A percentile compares a stretch with the other conserved stretches of the same genome.
Conservation (phyloP, 169 alveolate genomes). For the Plasmodium gallinaceum region DNA sequence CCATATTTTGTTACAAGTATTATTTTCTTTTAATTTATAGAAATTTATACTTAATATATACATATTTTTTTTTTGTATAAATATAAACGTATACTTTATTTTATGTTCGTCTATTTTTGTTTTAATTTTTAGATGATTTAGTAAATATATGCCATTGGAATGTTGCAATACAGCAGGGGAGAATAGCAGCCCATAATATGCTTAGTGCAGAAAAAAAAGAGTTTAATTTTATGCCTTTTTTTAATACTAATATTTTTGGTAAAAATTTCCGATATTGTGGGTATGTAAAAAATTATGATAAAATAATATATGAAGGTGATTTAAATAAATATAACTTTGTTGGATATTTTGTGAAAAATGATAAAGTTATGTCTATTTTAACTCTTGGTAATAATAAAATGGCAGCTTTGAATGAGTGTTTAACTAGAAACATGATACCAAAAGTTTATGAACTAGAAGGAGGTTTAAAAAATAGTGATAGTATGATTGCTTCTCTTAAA, state of each 20-base stretch:
- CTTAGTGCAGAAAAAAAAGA: constrained; percentile 72
- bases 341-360: constrained; percentile 82
- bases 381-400: constrained; percentile 59
- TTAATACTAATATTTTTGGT: constrained; percentile 85
- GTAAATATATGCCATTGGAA: constrained; percentile 86
- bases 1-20: constrained; percentile 83
- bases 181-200: constrained; percentile 88
- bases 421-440: constrained; percentile 37
- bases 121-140: constrained; percentile 50
- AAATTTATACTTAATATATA: neutral
- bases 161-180: constrained; percentile 88
- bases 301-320: constrained; percentile 85
- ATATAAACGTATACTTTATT: neutral
- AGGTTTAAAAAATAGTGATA: constrained; percentile 69
- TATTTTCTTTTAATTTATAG: neutral
- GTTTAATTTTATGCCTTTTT: constrained; percentile 83
- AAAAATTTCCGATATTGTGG: constrained; percentile 85
- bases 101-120: neutral
- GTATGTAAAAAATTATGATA: constrained; percentile 79
- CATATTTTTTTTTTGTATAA: neutral
- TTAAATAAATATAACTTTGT: constrained; percentile 81
- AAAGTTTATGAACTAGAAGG: constrained; percentile 55
- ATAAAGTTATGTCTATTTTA: constrained; percentile 77
- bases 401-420: constrained; percentile 70
- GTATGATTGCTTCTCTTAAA: constrained; percentile 52